A percentile compares a stretch with the other conserved stretches of the same genome.
These are phyloP conservation scores for Candida bentonensis DNA, from an alignment of 805 yeast species.

Conservation along the genomic window DNA sequence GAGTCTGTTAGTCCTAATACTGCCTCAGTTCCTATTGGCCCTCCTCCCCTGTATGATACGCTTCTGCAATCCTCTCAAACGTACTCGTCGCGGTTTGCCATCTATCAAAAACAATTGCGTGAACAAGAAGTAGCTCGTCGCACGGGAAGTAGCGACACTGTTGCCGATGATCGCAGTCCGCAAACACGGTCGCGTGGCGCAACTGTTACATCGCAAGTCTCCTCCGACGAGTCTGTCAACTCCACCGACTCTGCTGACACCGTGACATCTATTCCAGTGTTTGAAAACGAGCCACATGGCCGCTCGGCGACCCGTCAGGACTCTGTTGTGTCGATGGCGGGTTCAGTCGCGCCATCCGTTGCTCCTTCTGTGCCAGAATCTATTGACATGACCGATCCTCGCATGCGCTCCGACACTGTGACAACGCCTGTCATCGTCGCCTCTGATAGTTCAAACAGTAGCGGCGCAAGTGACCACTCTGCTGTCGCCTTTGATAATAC, in stretches of 20 bases:
- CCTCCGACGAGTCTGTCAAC: not conserved
- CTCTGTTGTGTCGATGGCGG: too few species aligned
- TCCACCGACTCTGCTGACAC: not conserved
- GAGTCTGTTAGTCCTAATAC: conserved; percentile 8
- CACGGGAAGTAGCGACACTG: not conserved
- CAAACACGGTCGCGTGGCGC: not conserved
- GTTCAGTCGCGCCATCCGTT: too few species aligned
- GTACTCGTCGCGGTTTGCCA: conserved; percentile 11
- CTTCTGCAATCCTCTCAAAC: conserved; percentile 6
- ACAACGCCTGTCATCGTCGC: not conserved
- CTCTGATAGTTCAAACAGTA: not conserved
- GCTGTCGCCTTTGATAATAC: not conserved
- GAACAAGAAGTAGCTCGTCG: not conserved
- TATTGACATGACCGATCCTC: not conserved
- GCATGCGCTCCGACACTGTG: not conserved
- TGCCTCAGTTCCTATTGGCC: not conserved
- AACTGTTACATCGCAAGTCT: not conserved
- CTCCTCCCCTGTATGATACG: conserved; percentile 18
- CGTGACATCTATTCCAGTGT: not conserved
- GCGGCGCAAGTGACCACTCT: too few species aligned
- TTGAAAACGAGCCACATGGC: not conserved
- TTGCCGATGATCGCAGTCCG: not conserved
- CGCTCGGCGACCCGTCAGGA: not conserved
- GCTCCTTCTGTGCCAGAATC: not conserved
- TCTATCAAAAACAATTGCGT: not conserved